These are phyloP conservation scores for Aspergillus saccharolyticus DNA, from an alignment of 495 filamentous ascomycete species.

Conservation along the genomic window DNA sequence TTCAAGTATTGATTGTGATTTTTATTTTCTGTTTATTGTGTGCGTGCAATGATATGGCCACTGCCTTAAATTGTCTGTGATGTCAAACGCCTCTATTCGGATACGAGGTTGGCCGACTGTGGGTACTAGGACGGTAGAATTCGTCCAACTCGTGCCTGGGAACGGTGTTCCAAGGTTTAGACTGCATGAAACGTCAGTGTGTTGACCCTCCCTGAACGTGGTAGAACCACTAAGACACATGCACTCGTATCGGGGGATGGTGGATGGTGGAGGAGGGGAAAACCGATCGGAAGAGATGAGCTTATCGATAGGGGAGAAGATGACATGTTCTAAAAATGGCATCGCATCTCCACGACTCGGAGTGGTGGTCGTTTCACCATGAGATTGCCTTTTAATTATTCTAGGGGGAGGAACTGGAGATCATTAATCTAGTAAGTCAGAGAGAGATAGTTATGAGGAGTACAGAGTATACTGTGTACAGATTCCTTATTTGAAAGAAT, in stretches of 20 bases:
- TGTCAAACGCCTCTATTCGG: neutral
- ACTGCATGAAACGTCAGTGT: neutral
- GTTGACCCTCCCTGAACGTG: neutral
- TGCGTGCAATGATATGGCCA: no score
- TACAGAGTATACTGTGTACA: neutral
- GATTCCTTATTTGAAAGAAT: neutral
- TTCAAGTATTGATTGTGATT: no score
- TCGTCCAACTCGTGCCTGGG: no score
- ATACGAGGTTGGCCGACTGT: no score
- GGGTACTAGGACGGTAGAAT: no score
- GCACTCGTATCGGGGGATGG: neutral
- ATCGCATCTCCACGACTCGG: neutral
- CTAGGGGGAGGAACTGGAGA: neutral
- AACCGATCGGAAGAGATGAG: neutral
- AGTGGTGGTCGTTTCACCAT: constrained; percentile 3
- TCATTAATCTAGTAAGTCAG: neutral
- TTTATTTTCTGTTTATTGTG: no score
- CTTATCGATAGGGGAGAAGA: neutral
- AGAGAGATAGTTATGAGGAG: neutral
- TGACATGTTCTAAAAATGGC: constrained; percentile 9
- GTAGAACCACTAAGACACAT: neutral
- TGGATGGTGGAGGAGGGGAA: neutral
- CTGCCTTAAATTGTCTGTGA: neutral
- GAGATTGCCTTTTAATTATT: constrained; percentile 4
- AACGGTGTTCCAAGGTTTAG: neutral